These are phyloP conservation scores for Candida vartiovaarae DNA, from an alignment of 805 yeast species.

Conservation along the genomic window DNA sequence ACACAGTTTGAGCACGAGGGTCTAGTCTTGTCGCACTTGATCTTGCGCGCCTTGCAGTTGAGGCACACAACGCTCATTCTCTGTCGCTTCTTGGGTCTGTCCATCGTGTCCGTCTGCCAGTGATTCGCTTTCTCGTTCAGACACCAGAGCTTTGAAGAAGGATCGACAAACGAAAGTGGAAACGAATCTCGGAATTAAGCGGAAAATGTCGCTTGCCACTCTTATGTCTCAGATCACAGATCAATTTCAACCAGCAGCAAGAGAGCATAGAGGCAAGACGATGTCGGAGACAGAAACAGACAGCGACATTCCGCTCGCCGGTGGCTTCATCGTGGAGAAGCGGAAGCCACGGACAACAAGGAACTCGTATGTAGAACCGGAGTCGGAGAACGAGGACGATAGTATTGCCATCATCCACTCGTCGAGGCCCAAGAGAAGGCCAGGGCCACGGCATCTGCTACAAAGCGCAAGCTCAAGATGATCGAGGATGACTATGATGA, in stretches of 20 bases:
- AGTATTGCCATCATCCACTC: not conserved
- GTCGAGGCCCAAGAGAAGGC: constrained; percentile 7
- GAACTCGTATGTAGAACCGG: constrained; percentile 7
- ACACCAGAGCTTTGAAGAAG: too few species aligned
- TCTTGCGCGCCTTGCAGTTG: constrained; percentile 32
- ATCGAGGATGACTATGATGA: constrained; percentile 30
- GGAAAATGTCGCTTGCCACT: too few species aligned
- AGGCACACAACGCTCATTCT: constrained; percentile 32
- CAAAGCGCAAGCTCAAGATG: constrained; percentile 21
- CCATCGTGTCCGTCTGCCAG: not conserved
- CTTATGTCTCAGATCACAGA: too few species aligned
- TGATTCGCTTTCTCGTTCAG: too few species aligned
- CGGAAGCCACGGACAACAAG: constrained; percentile 1
- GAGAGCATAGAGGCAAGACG: not conserved
- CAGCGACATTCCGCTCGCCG: constrained; percentile 19
- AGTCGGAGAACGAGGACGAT: constrained; percentile 2
- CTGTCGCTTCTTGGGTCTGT: constrained; percentile 25
- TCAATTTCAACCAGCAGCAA: too few species aligned
- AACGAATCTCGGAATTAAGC: too few species aligned
- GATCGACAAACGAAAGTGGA: too few species aligned
- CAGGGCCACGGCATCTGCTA: constrained; percentile 22
- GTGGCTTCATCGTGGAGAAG: constrained; percentile 19
- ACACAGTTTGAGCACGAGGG: constrained; percentile 31
- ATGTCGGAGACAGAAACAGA: constrained; percentile 14
- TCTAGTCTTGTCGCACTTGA: constrained; percentile 34